Evolutionary conservation across 1,284 basidiomycete genomes (phyloP).

Genomic region (Marasmius fiardii): DNA sequence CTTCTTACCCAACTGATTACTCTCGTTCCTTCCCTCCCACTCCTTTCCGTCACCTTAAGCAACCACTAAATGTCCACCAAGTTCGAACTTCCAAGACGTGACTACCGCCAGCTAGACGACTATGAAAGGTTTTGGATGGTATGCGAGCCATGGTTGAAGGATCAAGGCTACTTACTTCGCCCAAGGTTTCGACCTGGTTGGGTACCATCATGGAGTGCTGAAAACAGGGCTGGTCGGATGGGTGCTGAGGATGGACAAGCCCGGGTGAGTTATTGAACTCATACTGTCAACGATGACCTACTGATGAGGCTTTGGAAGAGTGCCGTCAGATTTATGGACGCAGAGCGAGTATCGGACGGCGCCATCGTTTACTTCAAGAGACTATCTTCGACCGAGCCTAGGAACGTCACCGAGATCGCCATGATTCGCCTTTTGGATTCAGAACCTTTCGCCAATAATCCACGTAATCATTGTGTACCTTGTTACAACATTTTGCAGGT

Average conservation of each 20-base stretch:
- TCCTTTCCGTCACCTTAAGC: too few relatives aligned
- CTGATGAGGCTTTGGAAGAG: too few relatives aligned
- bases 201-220: slow-evolving; percentile 21
- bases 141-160: slow-evolving; percentile 21
- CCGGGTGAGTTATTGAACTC: neutral
- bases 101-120: too few relatives aligned
- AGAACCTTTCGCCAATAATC: neutral
- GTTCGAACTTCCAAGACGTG: too few relatives aligned
- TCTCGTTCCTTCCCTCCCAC: too few relatives aligned
- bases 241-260: neutral
- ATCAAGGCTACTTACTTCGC: slow-evolving; percentile 26
- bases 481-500: neutral
- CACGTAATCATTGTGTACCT: neutral
- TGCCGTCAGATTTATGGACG: neutral
- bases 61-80: too few relatives aligned
- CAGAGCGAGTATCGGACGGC: neutral
- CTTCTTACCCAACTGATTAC: too few relatives aligned
- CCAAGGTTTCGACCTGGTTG: slow-evolving; percentile 27
- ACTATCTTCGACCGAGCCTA: neutral
- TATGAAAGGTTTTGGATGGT: slow-evolving; percentile 20
- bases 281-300: too few relatives aligned
- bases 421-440: neutral
- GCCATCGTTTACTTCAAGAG: neutral
- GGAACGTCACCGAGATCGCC: neutral
- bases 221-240: neutral